phyloP scores from a whole-genome alignment of 78 protist species.

The Creolimax fragrantissima region DNA sequence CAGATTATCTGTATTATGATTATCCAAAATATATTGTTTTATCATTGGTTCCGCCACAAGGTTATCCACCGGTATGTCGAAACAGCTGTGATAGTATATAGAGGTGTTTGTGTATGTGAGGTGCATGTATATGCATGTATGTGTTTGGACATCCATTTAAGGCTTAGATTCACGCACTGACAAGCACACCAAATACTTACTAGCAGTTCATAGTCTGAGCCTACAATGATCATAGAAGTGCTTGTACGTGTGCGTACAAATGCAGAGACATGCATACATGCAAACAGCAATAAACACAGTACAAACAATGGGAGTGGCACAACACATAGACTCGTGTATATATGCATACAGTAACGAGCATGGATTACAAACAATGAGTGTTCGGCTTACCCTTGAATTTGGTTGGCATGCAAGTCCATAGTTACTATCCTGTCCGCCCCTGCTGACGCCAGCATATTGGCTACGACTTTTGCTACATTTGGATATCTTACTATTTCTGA shows the following conservation, averaged over 20 bases:
- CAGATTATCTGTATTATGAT: constrained; percentile 11
- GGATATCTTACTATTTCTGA: too few relatives aligned
- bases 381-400: constrained; percentile 22
- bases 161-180: neutral
- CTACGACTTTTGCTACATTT: constrained; percentile 68
- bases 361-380: too few relatives aligned
- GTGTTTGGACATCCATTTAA: neutral
- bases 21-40: constrained; percentile 48
- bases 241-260: too few relatives aligned
- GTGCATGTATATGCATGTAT: neutral
- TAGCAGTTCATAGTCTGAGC: too few relatives aligned
- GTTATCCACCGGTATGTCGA: constrained; percentile 77
- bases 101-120: neutral
- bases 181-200: neutral
- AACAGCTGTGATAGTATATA: constrained; percentile 39
- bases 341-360: too few relatives aligned
- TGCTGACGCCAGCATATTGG: constrained; percentile 62
- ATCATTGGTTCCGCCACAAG: constrained; percentile 65
- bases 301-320: too few relatives aligned
- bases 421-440: constrained; percentile 76
- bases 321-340: too few relatives aligned
- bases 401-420: constrained; percentile 69
- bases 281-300: neutral
- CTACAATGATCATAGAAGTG: too few relatives aligned
- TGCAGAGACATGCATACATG: neutral